A percentile compares a stretch with the other conserved stretches of the same genome.
Evolutionary conservation across 108 stramenopile genomes (phyloP).

Genomic region (Nannochloropsis gaditana): DNA sequence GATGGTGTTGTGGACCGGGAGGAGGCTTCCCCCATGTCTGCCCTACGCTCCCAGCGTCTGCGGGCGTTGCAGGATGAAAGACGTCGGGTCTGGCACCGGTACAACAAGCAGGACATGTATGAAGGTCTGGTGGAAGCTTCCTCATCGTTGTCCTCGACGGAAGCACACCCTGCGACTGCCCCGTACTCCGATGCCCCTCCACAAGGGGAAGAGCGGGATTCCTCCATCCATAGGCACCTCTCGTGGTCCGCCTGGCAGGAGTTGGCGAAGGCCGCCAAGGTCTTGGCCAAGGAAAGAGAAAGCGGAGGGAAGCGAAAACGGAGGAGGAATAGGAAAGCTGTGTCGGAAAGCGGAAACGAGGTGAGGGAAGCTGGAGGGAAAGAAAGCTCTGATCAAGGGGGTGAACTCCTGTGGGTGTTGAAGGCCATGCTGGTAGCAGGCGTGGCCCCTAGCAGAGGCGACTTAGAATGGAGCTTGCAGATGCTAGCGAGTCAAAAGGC

Average conservation of each 20-base stretch:
- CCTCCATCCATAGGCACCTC: not conserved
- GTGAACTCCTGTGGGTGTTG: not conserved
- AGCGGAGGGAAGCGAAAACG: not conserved
- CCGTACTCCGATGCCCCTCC: too few relatives aligned
- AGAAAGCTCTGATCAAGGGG: not conserved
- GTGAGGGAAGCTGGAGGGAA: not conserved
- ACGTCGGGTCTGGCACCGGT: too few relatives aligned
- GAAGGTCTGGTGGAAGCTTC: too few relatives aligned
- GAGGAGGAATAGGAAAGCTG: not conserved
- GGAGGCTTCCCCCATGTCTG: too few relatives aligned
- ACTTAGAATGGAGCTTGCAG: not conserved
- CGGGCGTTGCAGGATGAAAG: too few relatives aligned
- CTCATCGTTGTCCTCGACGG: too few relatives aligned
- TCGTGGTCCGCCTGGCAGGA: constrained; percentile 4
- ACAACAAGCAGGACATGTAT: too few relatives aligned
- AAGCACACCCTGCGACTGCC: too few relatives aligned
- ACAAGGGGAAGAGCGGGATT: too few relatives aligned
- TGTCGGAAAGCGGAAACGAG: too few relatives aligned
- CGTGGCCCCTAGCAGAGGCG: not conserved
- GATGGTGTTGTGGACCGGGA: too few relatives aligned
- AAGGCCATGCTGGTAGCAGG: not conserved
- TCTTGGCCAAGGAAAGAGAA: not conserved
- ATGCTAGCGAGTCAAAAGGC: not conserved
- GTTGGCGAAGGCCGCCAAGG: not conserved
- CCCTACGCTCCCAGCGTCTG: too few relatives aligned